These are phyloP conservation scores for Tulasnella sp. DNA, from an alignment of 768 basidiomycete genomes.

Conservation along the genomic window DNA sequence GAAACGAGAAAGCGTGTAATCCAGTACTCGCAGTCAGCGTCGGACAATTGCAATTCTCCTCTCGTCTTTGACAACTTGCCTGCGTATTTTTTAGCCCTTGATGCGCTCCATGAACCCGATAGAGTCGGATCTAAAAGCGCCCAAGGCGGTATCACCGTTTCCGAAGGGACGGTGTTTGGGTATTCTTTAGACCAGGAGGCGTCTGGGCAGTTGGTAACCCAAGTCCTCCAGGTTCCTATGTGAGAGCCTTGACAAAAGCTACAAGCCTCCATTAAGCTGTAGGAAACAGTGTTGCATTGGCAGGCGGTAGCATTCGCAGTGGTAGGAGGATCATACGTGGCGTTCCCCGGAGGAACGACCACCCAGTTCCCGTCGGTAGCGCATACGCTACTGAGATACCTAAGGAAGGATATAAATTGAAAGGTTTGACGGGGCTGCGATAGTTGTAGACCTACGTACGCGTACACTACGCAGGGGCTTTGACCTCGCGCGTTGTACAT, in stretches of 20 bases:
- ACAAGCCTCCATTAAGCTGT: background rate
- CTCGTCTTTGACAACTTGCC: background rate
- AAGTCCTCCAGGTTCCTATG: background rate
- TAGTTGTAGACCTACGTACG: background rate
- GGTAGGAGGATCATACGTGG: background rate
- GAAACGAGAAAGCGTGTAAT: no score
- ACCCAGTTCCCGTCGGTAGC: background rate
- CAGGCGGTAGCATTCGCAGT: background rate
- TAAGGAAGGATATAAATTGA: background rate
- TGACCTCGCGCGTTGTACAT: background rate
- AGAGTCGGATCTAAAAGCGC: background rate
- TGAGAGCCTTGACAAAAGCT: background rate
- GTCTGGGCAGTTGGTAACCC: background rate
- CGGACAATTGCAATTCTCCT: no score
- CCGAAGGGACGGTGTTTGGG: background rate
- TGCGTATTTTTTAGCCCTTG: background rate
- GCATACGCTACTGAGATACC: background rate
- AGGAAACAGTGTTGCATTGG: background rate
- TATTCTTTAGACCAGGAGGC: background rate
- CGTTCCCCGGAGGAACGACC: background rate
- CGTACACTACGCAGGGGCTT: background rate
- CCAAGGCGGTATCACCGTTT: slow-evolving; percentile 4
- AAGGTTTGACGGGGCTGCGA: no score
- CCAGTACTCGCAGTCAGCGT: no score
- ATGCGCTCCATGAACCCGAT: background rate